Conservation (phyloP, 2,329 filamentous ascomycete genomes). For the Rutstroemia sp. region DNA sequence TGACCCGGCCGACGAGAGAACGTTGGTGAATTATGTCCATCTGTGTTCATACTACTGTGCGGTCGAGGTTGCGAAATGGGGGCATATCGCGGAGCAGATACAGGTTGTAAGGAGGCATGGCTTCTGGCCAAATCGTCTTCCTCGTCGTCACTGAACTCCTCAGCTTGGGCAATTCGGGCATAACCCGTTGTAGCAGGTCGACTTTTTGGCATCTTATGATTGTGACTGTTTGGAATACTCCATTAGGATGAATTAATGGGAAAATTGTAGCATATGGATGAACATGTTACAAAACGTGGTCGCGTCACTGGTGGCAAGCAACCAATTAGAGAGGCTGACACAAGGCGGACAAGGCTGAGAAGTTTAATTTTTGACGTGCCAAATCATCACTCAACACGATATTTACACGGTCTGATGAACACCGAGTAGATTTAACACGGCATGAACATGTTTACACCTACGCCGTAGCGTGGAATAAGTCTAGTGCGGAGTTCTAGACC, state of each 20-base stretch:
- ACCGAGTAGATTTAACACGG: too few relatives aligned
- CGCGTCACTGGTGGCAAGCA: neutral
- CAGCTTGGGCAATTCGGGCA: slow-evolving; percentile 76
- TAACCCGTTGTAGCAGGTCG: slow-evolving; percentile 70
- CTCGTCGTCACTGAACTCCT: slow-evolving; percentile 55
- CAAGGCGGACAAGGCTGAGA: slow-evolving; percentile 3
- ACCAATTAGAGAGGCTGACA: slow-evolving; percentile 1
- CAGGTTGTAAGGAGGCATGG: slow-evolving; percentile 46
- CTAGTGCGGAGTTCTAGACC: too few relatives aligned
- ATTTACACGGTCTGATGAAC: neutral
- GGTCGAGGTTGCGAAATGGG: slow-evolving; percentile 54
- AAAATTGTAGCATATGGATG: neutral
- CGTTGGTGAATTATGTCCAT: slow-evolving; percentile 32
- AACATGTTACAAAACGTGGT: slow-evolving; percentile 6
- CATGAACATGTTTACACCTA: too few relatives aligned
- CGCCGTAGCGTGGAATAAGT: too few relatives aligned
- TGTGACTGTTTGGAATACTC: neutral
- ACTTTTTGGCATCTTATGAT: slow-evolving; percentile 23
- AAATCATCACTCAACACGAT: slow-evolving; percentile 2
- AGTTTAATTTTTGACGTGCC: neutral
- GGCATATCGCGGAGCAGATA: slow-evolving; percentile 54
- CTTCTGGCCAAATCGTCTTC: slow-evolving; percentile 51
- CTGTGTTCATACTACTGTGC: slow-evolving; percentile 51
- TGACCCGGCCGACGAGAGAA: slow-evolving; percentile 35
- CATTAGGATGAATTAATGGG: slow-evolving; percentile 1